Base-by-base conservation (phyloP, 495 filamentous ascomycete genomes). In the Penicillium silybi region DNA sequence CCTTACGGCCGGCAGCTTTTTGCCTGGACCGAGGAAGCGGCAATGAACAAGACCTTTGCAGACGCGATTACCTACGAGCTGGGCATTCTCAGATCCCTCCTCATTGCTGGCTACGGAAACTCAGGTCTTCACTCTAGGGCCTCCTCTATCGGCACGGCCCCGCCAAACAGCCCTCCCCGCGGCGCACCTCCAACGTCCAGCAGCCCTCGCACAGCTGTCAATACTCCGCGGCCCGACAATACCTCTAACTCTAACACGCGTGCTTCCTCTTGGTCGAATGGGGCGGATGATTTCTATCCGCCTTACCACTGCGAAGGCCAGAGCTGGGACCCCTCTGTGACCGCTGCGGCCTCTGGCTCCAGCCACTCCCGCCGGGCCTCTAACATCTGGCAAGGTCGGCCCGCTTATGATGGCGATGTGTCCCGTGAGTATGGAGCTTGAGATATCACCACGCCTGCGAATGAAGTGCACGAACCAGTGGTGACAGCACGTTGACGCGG, bases 1-100 rank as follows among this genome's bases (percentile, higher is more conserved):
- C 38, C 39, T 19, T 60, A 41, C 15, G 57, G 57, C 9, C 11
- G 5, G 4, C 23, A 29, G 29, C 53, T 29, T 17, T 60, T 57
- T 25, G 35, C 20, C 6, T 60, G 57, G 57, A 1, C 6, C 0
- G 29, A 41, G 0, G n/a, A 38, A 0, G 29, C n/a, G 3, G 26
- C 48, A 10, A 16, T 8, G 19, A 1, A n/a, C 0, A 49, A 26
- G 7, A 10, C 22, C 1, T 59, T 45, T 20, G 20, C 25, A 2
- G 49, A 49, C 6, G 48, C 57, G 0, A 22, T 50, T 18, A n/a
- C n/a, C 23, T 48, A 49, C 8, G 57, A 60, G 43, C 11, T 19
- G 9, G 7, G 26, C 15, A 17, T 60, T 18, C 16, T 60, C 1
- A 41, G 49, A 1, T 19, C 37, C 11, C 19, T 60, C 11, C 10